phyloP scores from a whole-genome alignment of 2,329 filamentous ascomycete genomes.

The Penicillium fuscoglaucum region DNA sequence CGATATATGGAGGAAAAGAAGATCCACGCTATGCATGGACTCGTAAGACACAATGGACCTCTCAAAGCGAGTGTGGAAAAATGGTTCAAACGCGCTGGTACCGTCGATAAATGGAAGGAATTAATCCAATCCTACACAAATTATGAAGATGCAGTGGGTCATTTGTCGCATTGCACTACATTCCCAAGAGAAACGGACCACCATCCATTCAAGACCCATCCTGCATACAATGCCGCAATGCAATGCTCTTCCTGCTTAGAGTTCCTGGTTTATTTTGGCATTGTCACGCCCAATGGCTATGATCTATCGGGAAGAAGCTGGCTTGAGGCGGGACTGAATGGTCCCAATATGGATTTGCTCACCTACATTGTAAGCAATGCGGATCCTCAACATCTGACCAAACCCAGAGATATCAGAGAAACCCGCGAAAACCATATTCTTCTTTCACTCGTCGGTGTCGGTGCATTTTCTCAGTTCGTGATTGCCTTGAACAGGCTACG shows the following conservation, averaged over 20 bases:
- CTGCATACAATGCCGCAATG: conserved; percentile 1
- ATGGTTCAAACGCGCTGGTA: not conserved
- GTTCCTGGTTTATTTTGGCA: not conserved
- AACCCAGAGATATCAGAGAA: conserved; percentile 1
- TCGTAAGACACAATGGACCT: not conserved
- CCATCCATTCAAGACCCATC: conserved; percentile 2
- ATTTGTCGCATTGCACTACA: not conserved
- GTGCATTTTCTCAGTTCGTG: not conserved
- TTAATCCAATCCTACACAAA: not conserved
- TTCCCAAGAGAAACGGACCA: conserved; percentile 1
- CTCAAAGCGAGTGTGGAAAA: not conserved
- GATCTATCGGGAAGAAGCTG: conserved; percentile 6
- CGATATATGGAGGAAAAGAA: conserved; percentile 8
- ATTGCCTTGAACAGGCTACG: not conserved
- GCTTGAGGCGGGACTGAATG: conserved; percentile 5
- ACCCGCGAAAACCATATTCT: conserved; percentile 1
- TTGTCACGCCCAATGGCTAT: not conserved
- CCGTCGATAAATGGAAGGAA: not conserved
- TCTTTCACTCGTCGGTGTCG: not conserved
- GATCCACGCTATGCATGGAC: conserved; percentile 4
- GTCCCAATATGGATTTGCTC: conserved; percentile 3
- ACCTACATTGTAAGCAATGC: not conserved
- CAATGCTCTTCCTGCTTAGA: conserved; percentile 1
- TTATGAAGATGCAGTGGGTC: not conserved
- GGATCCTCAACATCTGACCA: not conserved